Evolutionary conservation across 163 green algal genomes (phyloP), one percentile per base, ranked within the genome.

Genomic region (Volvox carteri): DNA sequence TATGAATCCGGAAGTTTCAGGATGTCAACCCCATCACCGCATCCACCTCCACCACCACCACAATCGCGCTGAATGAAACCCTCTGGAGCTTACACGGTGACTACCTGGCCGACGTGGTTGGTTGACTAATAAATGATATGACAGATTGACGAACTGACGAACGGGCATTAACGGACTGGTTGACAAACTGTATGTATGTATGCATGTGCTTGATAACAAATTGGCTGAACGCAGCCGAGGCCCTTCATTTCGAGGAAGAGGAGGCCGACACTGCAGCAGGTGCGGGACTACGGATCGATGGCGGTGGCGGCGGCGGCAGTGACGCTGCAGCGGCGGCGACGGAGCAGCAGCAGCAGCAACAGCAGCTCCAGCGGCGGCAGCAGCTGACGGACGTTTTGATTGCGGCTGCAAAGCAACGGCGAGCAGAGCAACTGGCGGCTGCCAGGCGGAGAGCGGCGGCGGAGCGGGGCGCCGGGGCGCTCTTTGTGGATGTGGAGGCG

Each of bases 401-500:
- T 18, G 81, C 21, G 25, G 81, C 81, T 21, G 81, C 81, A 4
- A 72, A 44, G 67, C 2, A 88, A 65, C 67, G 81, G 67, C 65
- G 50, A 1, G 67, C 81, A 21, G 67, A n/a, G 19, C 42, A 78
- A 60, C 19, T 86, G 78, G 78, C 54, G 48, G 81, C 21, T 65
- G 67, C 67, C n/a, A 44, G 25, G 67, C 67, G 67, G 48, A 21
- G 37, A 35, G 81, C 81, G 35, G 81, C 35, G 21, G 67, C 67
- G 46, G 48, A 35, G 12, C 14, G 37, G 9, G 81, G 67, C 35
- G 67, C 67, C 8, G 81, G 81, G 0, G 81, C 81, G 30, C 56
- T 39, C 67, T 88, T 88, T 39, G 81, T 88, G 81, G 81, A 88
- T 48, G 68, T 58, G 33, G 81, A 88, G 81, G 81, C 67, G 33